Percentiles rank a stretch among this genome's conserved stretches.
Evolutionary conservation across 2,329 filamentous ascomycete genomes (phyloP).

Genomic region (Epichloe amarillans): DNA sequence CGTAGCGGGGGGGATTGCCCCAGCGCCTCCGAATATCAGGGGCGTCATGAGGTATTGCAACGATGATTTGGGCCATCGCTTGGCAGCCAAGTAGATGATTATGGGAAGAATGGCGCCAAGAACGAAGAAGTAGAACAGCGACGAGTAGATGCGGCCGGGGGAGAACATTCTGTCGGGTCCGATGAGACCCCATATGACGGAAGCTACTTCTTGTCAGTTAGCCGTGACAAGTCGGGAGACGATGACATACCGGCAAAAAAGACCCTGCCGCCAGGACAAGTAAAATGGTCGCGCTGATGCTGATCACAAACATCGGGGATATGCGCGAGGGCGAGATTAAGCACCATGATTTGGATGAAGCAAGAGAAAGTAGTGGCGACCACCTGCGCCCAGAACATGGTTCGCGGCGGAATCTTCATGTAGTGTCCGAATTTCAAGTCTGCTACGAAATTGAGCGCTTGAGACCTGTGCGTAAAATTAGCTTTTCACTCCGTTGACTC

Average conservation of each 20-base stretch:
- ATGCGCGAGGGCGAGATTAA: slow-evolving; percentile 45
- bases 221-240: background rate
- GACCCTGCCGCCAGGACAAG: slow-evolving; percentile 48
- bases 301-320: slow-evolving; percentile 52
- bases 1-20: slow-evolving; percentile 49
- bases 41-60: slow-evolving; percentile 44
- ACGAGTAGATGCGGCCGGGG: slow-evolving; percentile 48
- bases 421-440: slow-evolving; percentile 62
- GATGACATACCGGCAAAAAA: slow-evolving; percentile 43
- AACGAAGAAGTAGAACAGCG: slow-evolving; percentile 46
- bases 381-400: slow-evolving; percentile 53
- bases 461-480: slow-evolving; percentile 26
- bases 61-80: slow-evolving; percentile 37
- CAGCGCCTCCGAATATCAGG: slow-evolving; percentile 48
- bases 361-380: slow-evolving; percentile 53
- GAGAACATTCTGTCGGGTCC: slow-evolving; percentile 50
- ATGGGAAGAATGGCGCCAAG: slow-evolving; percentile 41
- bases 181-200: slow-evolving; percentile 55
- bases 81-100: slow-evolving; percentile 34
- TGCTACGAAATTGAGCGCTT: slow-evolving; percentile 49
- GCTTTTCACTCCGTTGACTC: background rate
- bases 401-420: slow-evolving; percentile 56
- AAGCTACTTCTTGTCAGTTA: slow-evolving; percentile 25
- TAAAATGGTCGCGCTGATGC: slow-evolving; percentile 44
- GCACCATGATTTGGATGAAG: slow-evolving; percentile 50